Evolutionary conservation across 73 alveolate species (phyloP).

Genomic region (Symbiodinium pilosum): DNA sequence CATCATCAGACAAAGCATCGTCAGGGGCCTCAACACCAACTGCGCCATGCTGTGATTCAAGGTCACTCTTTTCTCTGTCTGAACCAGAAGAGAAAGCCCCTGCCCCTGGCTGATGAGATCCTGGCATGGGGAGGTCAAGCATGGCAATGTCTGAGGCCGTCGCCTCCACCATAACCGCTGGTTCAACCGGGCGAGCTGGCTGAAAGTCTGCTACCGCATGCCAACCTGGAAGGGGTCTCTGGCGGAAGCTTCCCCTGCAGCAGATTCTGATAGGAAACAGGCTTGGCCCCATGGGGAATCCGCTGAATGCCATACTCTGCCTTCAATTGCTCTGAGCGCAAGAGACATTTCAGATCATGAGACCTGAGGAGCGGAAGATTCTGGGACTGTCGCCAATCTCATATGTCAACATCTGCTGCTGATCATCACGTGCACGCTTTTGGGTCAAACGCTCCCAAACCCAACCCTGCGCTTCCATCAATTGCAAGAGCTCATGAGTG

Average conservation of each 20-base stretch:
- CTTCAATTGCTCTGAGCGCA: background rate
- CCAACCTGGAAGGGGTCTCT: background rate
- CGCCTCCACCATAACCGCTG: too few relatives aligned
- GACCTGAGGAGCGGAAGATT: background rate
- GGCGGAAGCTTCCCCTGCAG: background rate
- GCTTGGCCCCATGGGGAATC: background rate
- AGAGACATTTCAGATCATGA: background rate
- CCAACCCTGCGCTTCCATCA: slow-evolving; percentile 4
- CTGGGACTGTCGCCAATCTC: background rate
- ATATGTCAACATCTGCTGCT: background rate
- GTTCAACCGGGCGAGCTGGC: too few relatives aligned
- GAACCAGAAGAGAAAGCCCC: too few relatives aligned
- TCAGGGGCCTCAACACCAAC: too few relatives aligned
- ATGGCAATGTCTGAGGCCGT: too few relatives aligned
- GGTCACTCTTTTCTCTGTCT: too few relatives aligned
- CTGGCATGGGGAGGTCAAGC: too few relatives aligned
- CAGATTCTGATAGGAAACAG: background rate
- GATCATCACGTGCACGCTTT: background rate
- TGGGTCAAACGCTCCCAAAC: background rate
- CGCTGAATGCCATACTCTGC: background rate
- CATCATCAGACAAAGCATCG: background rate
- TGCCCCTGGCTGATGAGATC: too few relatives aligned
- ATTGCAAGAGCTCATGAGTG: slow-evolving; percentile 13
- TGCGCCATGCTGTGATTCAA: too few relatives aligned
- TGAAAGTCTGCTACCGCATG: too few relatives aligned